phyloP scores from a whole-genome alignment of 2,329 filamentous ascomycete species.

The Exophiala sp. region DNA sequence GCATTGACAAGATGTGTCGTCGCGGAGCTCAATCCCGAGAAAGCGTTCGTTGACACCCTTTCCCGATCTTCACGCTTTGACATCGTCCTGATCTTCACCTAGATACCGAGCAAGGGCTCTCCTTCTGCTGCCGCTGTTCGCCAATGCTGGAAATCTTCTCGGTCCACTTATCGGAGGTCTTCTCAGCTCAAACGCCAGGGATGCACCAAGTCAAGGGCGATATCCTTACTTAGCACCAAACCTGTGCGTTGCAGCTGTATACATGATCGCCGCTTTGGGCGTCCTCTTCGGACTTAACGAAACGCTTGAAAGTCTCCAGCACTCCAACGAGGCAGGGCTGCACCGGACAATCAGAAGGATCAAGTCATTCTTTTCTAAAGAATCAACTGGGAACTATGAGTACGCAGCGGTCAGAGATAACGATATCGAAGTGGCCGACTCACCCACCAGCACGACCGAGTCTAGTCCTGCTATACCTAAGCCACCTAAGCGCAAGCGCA shows the following conservation, averaged over 20 bases:
- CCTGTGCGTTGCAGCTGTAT: conserved; percentile 59
- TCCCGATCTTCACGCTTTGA: neutral
- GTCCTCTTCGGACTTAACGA: conserved; percentile 65
- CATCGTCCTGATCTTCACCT: neutral
- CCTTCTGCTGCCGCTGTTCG: conserved; percentile 61
- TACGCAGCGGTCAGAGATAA: neutral
- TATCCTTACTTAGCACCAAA: conserved; percentile 69
- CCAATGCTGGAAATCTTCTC: conserved; percentile 61
- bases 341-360: neutral
- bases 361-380: neutral
- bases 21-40: conserved; percentile 66
- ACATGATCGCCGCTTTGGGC: conserved; percentile 51
- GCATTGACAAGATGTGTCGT: conserved; percentile 72
- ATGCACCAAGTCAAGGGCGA: conserved; percentile 47
- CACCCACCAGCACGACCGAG: neutral
- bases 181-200: conserved; percentile 32
- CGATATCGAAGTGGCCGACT: neutral
- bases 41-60: conserved; percentile 32
- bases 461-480: neutral
- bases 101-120: conserved; percentile 52
- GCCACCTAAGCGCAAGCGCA: conserved; percentile 34
- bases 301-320: conserved; percentile 36
- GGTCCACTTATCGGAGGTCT: conserved; percentile 48
- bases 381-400: neutral
- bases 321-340: conserved; percentile 12